These are phyloP conservation scores for Scheffersomyces ergatensis DNA, from an alignment of 805 yeast species.

Conservation along the genomic window DNA sequence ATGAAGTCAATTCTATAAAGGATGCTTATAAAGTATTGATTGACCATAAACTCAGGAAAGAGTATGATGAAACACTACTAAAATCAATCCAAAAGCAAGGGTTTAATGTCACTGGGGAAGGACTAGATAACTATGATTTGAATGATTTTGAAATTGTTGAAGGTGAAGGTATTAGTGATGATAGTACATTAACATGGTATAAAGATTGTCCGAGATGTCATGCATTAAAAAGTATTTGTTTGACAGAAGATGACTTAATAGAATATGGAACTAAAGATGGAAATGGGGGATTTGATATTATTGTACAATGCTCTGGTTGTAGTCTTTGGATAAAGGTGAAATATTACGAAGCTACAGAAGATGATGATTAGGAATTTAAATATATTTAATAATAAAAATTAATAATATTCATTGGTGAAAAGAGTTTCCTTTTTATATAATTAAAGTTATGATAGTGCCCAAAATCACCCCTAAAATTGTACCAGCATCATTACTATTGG, in stretches of 20 bases:
- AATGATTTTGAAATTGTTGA: conserved; percentile 55
- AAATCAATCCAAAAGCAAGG: conserved; percentile 35
- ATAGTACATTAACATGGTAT: conserved; percentile 32
- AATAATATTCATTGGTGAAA: no score
- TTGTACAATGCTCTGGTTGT: conserved; percentile 80
- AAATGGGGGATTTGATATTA: conserved; percentile 55
- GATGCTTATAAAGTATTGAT: conserved; percentile 62
- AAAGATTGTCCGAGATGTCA: conserved; percentile 70
- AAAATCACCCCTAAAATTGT: not conserved
- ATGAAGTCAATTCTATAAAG: conserved; percentile 41
- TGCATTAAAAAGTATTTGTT: conserved; percentile 47
- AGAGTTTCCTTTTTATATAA: no score
- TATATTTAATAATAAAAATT: no score
- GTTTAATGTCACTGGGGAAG: conserved; percentile 53
- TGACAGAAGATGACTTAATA: conserved; percentile 62
- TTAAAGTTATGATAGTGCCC: not conserved
- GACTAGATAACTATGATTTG: conserved; percentile 64
- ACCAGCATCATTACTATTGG: not conserved
- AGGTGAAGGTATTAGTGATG: conserved; percentile 24
- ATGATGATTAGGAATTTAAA: not conserved
- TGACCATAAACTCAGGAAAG: conserved; percentile 33
- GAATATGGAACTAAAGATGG: conserved; percentile 51
- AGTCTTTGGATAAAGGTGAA: conserved; percentile 81
- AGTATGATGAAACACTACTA: conserved; percentile 53
- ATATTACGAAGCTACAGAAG: conserved; percentile 49